Evolutionary conservation across 805 yeast genomes (phyloP), one percentile per base, ranked within the genome.

Genomic region (Komagataella phaffii): DNA sequence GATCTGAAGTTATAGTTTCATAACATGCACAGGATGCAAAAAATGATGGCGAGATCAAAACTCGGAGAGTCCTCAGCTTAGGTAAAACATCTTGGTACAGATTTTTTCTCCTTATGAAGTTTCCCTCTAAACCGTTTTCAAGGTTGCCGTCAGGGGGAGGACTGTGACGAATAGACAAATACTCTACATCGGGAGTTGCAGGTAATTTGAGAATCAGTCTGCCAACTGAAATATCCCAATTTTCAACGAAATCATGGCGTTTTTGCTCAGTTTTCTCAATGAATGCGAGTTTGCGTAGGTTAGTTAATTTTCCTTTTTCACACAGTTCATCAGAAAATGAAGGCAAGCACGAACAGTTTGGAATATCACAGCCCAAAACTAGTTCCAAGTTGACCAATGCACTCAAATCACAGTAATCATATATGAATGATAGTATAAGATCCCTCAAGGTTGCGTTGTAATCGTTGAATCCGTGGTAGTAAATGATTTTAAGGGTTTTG

Each of bases 81-180:
- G 86, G 85, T 4, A 83, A 60, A 0, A 74, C 64, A 0, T 65
- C 61, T 21, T 72, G 71, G 57, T 74, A 83, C 10, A 85, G 58
- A 24, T 69, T 72, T 51, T 77, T 69, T 58, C 88, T 72, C 54
- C 88, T 73, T 6, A 76, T 60, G 57, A 79, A 83, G 57, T 85
- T 85, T 0, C 95, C 95, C 59, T 85, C 91, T 45, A 81, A 75
- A 2, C 88, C 87, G 61, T 83, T 85, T 17, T 64, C 68, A 12
- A 81, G 72, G 43, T 71, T 68, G 0, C 85, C 87, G 59, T 77
- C 77, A 2, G 62, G 44, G 2, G 87, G 85, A 3, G 84, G 77
- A 24, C 69, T 69, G 61, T 84, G 89, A 17, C 73, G 68, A n/a
- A 85, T 69, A 7, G 76, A 67, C 17, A 85, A 62, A 48, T 63